Conservation (phyloP, 805 yeast genomes). For the Saccharomyces eubayanus region DNA sequence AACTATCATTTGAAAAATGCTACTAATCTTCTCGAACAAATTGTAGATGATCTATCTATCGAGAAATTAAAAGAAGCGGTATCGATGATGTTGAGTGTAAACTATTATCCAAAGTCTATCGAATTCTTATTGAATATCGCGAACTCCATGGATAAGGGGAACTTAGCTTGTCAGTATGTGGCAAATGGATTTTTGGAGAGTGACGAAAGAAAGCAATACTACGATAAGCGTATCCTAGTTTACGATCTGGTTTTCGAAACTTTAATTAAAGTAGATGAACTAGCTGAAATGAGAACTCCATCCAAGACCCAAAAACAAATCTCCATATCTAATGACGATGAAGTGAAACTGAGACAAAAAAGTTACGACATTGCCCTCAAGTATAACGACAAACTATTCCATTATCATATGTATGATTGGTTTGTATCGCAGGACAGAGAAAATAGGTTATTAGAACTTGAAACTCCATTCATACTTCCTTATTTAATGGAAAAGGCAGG, state of each 20-base stretch:
- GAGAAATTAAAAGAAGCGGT: conserved; percentile 80
- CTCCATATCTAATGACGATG: conserved; percentile 30
- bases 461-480: conserved; percentile 71
- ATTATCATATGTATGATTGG: conserved; percentile 89
- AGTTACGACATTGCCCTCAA: conserved; percentile 69
- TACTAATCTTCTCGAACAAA: conserved; percentile 65
- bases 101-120: conserved; percentile 78
- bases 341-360: conserved; percentile 51
- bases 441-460: conserved; percentile 67
- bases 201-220: conserved; percentile 45
- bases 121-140: conserved; percentile 75
- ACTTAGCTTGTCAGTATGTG: conserved; percentile 48
- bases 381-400: conserved; percentile 77
- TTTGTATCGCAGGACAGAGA: conserved; percentile 68
- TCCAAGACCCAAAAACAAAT: background rate
- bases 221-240: conserved; percentile 46
- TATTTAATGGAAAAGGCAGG: conserved; percentile 63
- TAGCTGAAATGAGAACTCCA: conserved; percentile 37
- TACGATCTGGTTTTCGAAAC: conserved; percentile 72
- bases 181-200: conserved; percentile 42
- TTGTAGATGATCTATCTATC: conserved; percentile 65
- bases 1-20: conserved; percentile 64
- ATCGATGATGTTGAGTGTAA: conserved; percentile 65
- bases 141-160: conserved; percentile 53
- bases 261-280: conserved; percentile 60